phyloP scores from a whole-genome alignment of 441 rosid species.

The Breynia disticha region DNA sequence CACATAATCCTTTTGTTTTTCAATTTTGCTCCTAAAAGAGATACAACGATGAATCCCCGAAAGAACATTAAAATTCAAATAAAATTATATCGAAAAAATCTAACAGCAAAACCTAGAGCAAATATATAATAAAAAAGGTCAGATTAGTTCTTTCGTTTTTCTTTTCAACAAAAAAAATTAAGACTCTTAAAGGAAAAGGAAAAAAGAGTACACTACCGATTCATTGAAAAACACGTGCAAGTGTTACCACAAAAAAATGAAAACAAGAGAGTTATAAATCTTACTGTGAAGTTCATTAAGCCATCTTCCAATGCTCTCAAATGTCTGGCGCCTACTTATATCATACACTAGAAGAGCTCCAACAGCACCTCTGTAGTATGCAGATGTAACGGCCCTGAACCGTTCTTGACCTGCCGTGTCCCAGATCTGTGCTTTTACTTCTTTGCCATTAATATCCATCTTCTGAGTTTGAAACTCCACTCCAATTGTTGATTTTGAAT shows the following conservation, averaged over 20 bases:
- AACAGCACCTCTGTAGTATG: conserved; percentile 80
- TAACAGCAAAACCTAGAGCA: too few species aligned
- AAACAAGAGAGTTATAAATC: conserved; percentile 6
- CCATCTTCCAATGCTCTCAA: conserved; percentile 51
- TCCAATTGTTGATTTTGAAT: conserved; percentile 52
- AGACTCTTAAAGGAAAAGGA: too few species aligned
- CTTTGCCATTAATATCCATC: conserved; percentile 47
- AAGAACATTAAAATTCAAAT: too few species aligned
- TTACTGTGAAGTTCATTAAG: conserved; percentile 56
- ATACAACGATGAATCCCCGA: too few species aligned
- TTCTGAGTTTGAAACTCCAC: conserved; percentile 56
- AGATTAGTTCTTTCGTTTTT: too few species aligned
- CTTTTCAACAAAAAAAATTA: too few species aligned
- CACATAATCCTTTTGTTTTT: too few species aligned
- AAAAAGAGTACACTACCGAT: too few species aligned
- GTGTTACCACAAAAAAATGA: not conserved
- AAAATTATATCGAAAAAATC: too few species aligned
- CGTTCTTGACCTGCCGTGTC: conserved; percentile 67
- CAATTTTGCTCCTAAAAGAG: too few species aligned
- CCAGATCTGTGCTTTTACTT: conserved; percentile 60
- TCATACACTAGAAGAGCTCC: conserved; percentile 66
- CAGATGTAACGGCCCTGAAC: conserved; percentile 74
- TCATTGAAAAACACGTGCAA: too few species aligned
- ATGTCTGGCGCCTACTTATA: conserved; percentile 42
- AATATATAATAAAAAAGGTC: too few species aligned